Base-by-base conservation (phyloP, 495 filamentous ascomycete species). In the Jackrogersella minutella region DNA sequence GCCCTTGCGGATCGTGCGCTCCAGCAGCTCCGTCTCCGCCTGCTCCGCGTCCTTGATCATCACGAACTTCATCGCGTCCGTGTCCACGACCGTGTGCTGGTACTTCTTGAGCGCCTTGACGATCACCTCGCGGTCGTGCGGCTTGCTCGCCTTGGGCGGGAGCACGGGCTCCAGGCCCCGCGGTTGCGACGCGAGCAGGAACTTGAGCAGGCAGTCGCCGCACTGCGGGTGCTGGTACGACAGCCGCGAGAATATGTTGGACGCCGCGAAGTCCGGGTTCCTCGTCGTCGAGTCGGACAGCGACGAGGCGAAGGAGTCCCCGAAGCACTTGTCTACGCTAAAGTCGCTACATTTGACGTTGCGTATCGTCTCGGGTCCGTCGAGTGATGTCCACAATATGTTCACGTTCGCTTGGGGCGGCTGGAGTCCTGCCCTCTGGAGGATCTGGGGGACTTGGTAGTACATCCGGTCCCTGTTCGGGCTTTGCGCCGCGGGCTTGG, bases 41-140 rank as follows among this genome's bases (percentile, higher is more conserved):
- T 80, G 78, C 65, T 80, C 78, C 17, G 78, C 74, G 54, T 80
- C 78, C 26, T 77, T 79, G 22, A 80, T 63, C 78, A 80, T 80
- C 60, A 76, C 71, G 73, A 80, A 80, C 44, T 69, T 69, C 58
- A 73, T 68, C 4, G 78, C 75, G 62, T 80, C 78, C 1, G 76
- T 77, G 41, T 76, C 71, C 5, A 78, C 62, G 31, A 80, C 62
- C 0, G 74, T 73, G 47, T 80, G 77, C 63, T 79, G 78, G 68
- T 78, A 80, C 47, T 76, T 76, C 69, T 67, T 72, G 43, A 80
- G 66, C 30, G 78, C 78, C 54, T 74, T 75, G 49, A 79, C 65
- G 39, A 80, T 70, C 2, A 70, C 71, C 40, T 70, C 60, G 14
- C 78, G 72, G 56, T 74, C 68, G 31, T 55, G 51, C 4, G 61